phyloP scores from a whole-genome alignment of 305 asterid genomes.

The Fraxinus latifolia region DNA sequence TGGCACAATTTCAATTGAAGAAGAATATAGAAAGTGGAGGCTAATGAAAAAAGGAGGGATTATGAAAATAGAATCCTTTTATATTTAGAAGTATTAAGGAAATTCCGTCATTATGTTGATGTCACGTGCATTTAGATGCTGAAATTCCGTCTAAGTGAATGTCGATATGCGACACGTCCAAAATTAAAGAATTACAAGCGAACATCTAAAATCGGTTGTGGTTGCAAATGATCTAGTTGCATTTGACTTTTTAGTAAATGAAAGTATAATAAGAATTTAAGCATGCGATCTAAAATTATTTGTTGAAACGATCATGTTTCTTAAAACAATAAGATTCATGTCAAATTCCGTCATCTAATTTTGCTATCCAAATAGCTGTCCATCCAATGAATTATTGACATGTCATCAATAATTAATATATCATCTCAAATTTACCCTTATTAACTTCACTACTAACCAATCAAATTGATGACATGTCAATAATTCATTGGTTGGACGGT shows the following conservation, averaged over 20 bases:
- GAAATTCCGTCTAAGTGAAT: too few species aligned
- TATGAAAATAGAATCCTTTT: too few species aligned
- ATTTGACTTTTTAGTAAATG: not conserved
- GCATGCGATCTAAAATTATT: not conserved
- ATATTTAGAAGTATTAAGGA: not conserved
- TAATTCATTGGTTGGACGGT: too few species aligned
- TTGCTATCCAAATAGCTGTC: too few species aligned
- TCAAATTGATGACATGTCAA: too few species aligned
- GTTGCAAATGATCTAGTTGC: not conserved
- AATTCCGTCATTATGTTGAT: not conserved
- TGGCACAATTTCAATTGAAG: not conserved
- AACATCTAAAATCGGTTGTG: not conserved
- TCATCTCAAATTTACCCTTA: too few species aligned
- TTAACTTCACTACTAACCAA: too few species aligned
- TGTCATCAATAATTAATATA: too few species aligned
- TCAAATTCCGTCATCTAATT: not conserved
- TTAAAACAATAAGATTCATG: not conserved
- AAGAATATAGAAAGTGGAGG: not conserved
- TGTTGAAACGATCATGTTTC: not conserved
- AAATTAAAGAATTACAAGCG: not conserved
- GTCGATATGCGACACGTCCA: not conserved
- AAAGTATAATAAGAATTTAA: not conserved
- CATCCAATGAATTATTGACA: too few species aligned
- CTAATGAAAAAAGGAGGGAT: not conserved
- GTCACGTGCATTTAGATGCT: not conserved